Base-by-base conservation (phyloP, 2,329 filamentous ascomycete genomes). In the Penicillium sp. region DNA sequence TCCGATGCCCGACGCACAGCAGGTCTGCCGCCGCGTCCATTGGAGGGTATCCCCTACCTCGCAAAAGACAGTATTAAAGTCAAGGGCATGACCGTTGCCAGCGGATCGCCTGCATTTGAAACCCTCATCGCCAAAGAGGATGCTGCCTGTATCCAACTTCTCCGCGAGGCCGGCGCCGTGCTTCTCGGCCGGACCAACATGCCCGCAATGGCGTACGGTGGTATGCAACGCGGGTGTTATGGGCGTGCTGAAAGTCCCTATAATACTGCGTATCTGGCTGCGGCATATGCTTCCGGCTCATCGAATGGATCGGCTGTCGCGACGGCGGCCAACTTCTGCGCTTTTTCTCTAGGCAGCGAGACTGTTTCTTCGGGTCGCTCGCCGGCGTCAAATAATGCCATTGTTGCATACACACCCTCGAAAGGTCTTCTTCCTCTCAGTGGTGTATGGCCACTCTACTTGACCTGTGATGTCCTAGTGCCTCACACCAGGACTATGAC, bases 31-130 rank as follows among this genome's bases (percentile, higher is more conserved):
- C 57, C 60, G 4, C 69, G 78, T 2, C 72, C 71, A 0, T 70
- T 85, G 0, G 82, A 86, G 60, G 81, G 83, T 1, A 83, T 86
- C 7, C 82, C 82, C 0, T 85, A 77, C 56, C 82, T 81, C 0
- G 72, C 84, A 61, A 85, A 86, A 65, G 83, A 86, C 62, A 81
- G 76, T 61, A 85, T 81, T 72, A 82, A 80, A 59, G 78, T 81
- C 29, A 73, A 75, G 24, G 80, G 79, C 1, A 77, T 85, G 74
- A 82, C 77, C 0, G 78, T 81, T 2, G 81, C 82, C 0, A 71
- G 76, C 49, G 83, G 82, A 1, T 85, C 82, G 0, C 80, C 81
- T 2, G 83, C 83, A 0, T 82, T 86, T 52, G 63, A 76, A 32
- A 64, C 78, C 8, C 64, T 86, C 0, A 61, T 80, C 2, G 76